These are phyloP conservation scores for Psilocybe sp. DNA, from an alignment of 768 basidiomycete species.

Conservation along the genomic window DNA sequence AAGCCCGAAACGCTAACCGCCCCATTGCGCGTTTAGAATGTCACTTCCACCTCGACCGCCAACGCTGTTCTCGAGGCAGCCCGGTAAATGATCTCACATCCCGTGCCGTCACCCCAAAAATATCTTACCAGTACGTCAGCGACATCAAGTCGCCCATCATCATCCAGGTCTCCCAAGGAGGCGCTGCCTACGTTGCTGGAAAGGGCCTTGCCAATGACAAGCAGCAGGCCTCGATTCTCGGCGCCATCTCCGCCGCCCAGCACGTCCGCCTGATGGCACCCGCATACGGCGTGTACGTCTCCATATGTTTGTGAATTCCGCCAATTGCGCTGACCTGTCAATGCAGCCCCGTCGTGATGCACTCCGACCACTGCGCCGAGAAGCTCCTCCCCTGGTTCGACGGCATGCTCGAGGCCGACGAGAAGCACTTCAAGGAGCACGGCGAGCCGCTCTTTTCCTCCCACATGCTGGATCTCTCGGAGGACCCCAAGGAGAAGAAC, in stretches of 20 bases:
- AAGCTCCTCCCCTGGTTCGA: slow-evolving; percentile 99
- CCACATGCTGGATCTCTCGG: slow-evolving; percentile 99
- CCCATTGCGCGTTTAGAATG: slow-evolving; percentile 56
- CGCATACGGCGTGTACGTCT: slow-evolving; percentile 85
- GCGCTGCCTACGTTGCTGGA: slow-evolving; percentile 92
- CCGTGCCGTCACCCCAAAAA: slow-evolving; percentile 6
- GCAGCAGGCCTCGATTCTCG: slow-evolving; percentile 92
- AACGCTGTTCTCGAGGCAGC: slow-evolving; percentile 97
- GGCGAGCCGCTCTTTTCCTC: slow-evolving; percentile 89
- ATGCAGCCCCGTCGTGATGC: slow-evolving; percentile 87
- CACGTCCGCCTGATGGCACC: slow-evolving; percentile 88
- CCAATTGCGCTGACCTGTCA: slow-evolving; percentile 3
- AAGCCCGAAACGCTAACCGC: background rate
- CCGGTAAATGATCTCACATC: slow-evolving; percentile 43
- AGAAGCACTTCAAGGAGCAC: slow-evolving; percentile 89
- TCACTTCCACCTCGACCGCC: slow-evolving; percentile 92
- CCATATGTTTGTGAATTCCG: background rate
- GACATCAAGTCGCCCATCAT: slow-evolving; percentile 98
- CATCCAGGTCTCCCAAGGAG: slow-evolving; percentile 96
- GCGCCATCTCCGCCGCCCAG: slow-evolving; percentile 89
- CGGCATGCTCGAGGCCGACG: slow-evolving; percentile 96
- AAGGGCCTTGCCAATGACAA: slow-evolving; percentile 95
- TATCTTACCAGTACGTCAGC: slow-evolving; percentile 36
- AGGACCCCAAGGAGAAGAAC: slow-evolving; percentile 90
- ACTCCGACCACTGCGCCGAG: slow-evolving; percentile 98